Evolutionary conservation across 2,329 filamentous ascomycete genomes (phyloP).

Genomic region (Apiospora sp.): DNA sequence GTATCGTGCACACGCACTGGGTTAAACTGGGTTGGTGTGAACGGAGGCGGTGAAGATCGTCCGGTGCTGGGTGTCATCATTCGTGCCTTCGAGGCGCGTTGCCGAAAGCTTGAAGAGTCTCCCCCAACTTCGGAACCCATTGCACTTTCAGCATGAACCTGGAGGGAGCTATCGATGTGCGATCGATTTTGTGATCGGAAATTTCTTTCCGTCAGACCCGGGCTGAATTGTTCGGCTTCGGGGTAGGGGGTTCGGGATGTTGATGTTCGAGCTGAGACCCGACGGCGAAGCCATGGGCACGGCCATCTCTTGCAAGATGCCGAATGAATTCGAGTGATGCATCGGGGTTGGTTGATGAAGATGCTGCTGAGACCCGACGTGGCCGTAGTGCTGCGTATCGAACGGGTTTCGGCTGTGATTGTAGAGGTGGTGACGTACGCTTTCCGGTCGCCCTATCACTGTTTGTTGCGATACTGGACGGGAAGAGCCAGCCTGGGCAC

Average conservation of each 20-base stretch:
- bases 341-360: background rate
- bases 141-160: background rate
- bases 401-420: background rate
- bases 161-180: background rate
- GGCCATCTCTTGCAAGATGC: background rate
- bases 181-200: background rate
- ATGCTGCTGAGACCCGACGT: background rate
- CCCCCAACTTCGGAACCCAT: background rate
- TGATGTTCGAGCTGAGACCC: background rate
- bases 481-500: background rate
- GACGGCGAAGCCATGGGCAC: background rate
- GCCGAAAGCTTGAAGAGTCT: background rate
- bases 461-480: background rate
- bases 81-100: background rate
- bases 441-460: background rate
- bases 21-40: background rate
- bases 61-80: background rate
- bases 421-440: no score
- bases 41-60: background rate
- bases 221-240: background rate
- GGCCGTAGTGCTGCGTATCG: background rate
- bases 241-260: background rate
- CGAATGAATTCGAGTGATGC: background rate
- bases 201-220: background rate
- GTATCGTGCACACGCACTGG: background rate